Evolutionary conservation across 768 basidiomycete species (phyloP).

Genomic region (Lentinula detonsa): DNA sequence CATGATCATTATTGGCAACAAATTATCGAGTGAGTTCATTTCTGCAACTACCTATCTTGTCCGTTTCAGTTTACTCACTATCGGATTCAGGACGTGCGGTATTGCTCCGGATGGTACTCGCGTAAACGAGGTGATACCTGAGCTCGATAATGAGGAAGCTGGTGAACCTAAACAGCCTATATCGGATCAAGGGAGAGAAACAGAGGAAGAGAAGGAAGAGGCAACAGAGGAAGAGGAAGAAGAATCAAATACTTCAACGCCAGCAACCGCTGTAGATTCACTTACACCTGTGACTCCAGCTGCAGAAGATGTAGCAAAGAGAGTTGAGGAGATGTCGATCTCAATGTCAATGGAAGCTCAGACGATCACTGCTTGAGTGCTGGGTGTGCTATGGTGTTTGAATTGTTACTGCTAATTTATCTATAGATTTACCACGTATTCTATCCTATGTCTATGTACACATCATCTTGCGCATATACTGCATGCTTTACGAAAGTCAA

Average conservation of each 20-base stretch:
- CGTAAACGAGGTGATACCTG: constrained; percentile 13
- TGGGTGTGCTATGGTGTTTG: too few species aligned
- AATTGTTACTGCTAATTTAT: too few species aligned
- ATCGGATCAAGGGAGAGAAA: not conserved
- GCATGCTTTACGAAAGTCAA: too few species aligned
- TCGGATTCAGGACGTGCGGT: constrained; percentile 42
- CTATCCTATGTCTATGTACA: too few species aligned
- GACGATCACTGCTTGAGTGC: not conserved
- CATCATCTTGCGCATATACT: too few species aligned
- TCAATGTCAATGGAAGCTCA: not conserved
- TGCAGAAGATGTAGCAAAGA: not conserved
- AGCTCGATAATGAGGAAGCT: not conserved
- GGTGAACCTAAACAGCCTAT: not conserved
- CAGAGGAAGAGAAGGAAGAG: not conserved
- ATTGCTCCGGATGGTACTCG: constrained; percentile 53
- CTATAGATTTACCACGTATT: too few species aligned
- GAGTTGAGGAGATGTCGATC: not conserved
- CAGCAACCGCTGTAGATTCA: not conserved
- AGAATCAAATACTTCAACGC: not conserved
- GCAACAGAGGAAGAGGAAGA: not conserved
- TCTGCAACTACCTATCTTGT: not conserved
- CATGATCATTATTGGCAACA: constrained; percentile 74
- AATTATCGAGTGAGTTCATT: constrained; percentile 49
- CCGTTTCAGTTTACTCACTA: not conserved
- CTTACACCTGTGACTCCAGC: not conserved